Conservation (phyloP, 208 protist genomes). For the Acanthamoeba rhysodes region DNA sequence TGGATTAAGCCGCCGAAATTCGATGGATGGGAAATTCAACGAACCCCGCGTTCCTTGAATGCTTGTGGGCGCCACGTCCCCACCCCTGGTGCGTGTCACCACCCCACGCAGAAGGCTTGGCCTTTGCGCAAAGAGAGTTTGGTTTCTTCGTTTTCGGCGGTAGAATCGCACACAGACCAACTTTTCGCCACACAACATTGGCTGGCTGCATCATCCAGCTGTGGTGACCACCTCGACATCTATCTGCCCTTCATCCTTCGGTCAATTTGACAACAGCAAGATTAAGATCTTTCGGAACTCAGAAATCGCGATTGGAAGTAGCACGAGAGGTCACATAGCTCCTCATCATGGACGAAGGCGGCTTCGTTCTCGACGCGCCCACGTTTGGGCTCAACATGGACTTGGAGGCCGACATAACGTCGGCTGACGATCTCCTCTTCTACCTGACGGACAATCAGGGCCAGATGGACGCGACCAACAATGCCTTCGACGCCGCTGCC, state of each 20-base stretch:
- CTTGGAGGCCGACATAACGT: neutral
- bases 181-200: too few relatives aligned
- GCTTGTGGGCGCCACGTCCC: neutral
- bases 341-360: neutral
- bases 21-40: neutral
- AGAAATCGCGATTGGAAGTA: neutral
- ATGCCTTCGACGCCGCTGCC: neutral
- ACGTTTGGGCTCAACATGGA: slow-evolving; percentile 21
- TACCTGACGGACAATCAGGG: neutral
- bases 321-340: neutral
- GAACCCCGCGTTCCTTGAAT: neutral
- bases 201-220: too few relatives aligned
- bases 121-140: neutral
- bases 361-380: neutral
- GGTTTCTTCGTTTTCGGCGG: neutral
- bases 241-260: too few relatives aligned
- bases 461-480: neutral
- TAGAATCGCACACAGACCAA: too few relatives aligned
- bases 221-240: too few relatives aligned
- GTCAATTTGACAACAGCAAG: too few relatives aligned
- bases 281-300: too few relatives aligned
- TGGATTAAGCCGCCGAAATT: too few relatives aligned
- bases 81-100: neutral
- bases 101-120: neutral
- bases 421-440: neutral